A percentile compares a stretch with the other conserved stretches of the same genome.
Conservation (phyloP, 1,284 basidiomycete genomes). For the Pterulicium gracile region DNA sequence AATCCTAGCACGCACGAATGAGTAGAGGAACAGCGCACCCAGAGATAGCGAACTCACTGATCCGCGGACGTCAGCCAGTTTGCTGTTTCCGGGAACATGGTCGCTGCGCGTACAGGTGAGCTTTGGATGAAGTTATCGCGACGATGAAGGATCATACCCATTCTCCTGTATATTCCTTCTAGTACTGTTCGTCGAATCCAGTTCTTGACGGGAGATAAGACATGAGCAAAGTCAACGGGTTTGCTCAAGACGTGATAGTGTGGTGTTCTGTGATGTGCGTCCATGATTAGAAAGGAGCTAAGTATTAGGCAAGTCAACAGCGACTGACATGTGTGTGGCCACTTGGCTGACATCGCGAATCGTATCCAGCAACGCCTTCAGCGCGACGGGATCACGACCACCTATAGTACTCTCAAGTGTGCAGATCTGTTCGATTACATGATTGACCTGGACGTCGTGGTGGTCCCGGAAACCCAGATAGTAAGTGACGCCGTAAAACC, state of each 20-base stretch:
- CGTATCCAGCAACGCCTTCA: constrained; percentile 23
- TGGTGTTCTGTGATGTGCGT: constrained; percentile 39
- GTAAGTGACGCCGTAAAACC: constrained; percentile 53
- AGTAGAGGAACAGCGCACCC: neutral
- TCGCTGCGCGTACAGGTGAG: constrained; percentile 21
- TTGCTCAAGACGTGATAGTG: constrained; percentile 47
- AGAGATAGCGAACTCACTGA: constrained; percentile 25
- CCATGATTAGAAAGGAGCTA: no score
- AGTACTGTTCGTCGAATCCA: constrained; percentile 38
- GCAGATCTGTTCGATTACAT: constrained; percentile 41
- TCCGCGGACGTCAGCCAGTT: constrained; percentile 44
- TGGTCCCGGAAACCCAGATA: constrained; percentile 52
- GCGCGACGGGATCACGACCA: constrained; percentile 18
- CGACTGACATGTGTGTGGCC: constrained; percentile 54
- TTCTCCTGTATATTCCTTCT: constrained; percentile 44
- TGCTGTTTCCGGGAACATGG: constrained; percentile 46
- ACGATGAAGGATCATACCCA: no score
- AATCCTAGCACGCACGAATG: constrained; percentile 23
- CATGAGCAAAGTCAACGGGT: constrained; percentile 19
- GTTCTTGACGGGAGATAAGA: constrained; percentile 23
- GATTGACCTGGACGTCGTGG: constrained; percentile 35
- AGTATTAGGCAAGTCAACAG: no score
- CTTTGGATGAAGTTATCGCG: no score
- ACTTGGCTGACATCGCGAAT: constrained; percentile 30
- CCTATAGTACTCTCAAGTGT: constrained; percentile 27